Conservation (phyloP, 306 rosid species). For the Astragalus glycyphyllos region DNA sequence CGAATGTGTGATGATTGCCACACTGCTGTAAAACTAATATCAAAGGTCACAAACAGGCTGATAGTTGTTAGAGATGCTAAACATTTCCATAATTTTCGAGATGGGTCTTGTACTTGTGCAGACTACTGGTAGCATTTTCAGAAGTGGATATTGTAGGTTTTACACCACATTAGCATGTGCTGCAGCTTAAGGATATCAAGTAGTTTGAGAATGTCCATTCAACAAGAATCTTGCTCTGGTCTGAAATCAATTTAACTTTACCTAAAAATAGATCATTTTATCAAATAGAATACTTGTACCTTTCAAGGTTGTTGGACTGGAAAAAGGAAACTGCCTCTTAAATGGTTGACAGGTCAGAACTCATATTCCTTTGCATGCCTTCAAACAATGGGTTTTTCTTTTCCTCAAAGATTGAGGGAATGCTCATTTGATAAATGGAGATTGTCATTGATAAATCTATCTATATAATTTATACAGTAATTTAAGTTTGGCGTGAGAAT, state of each 20-base stretch:
- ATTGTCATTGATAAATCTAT: no score
- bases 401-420: no score
- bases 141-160: slow-evolving; percentile 23
- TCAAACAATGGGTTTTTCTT: no score
- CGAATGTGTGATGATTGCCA: slow-evolving; percentile 89
- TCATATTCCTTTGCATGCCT: not conserved
- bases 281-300: slow-evolving; percentile 17
- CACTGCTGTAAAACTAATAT: slow-evolving; percentile 68
- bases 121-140: slow-evolving; percentile 68
- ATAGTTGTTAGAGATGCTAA: slow-evolving; percentile 76
- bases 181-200: not conserved
- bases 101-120: slow-evolving; percentile 69
- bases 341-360: slow-evolving; percentile 13
- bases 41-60: slow-evolving; percentile 61
- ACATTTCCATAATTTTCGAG: slow-evolving; percentile 80
- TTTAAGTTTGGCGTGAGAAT: no score
- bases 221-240: not conserved
- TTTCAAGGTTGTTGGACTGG: not conserved
- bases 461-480: no score
- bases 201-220: slow-evolving; percentile 3
- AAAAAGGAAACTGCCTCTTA: not conserved
- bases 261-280: not conserved
- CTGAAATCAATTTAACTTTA: slow-evolving; percentile 15
- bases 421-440: no score
- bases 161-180: slow-evolving; percentile 13